phyloP scores from a whole-genome alignment of 495 filamentous ascomycete species.

The Chaetomium tenue region DNA sequence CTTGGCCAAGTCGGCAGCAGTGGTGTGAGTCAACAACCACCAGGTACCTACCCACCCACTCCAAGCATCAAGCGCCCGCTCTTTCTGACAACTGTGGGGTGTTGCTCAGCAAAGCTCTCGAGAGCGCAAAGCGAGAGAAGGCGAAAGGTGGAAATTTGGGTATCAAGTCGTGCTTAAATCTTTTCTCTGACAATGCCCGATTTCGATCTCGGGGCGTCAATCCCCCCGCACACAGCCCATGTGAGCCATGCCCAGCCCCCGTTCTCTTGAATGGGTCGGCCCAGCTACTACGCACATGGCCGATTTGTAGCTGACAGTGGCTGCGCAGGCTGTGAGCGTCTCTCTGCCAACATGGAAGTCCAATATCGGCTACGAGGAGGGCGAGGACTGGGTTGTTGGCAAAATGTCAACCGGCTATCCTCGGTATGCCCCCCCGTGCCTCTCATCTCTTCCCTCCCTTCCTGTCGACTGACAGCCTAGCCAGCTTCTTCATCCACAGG shows the following conservation, averaged over 20 bases:
- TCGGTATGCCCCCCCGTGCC: constrained; percentile 49
- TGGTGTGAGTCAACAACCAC: constrained; percentile 9
- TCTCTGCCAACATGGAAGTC: constrained; percentile 91
- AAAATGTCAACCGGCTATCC: constrained; percentile 93
- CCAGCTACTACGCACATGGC: background rate
- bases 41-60: background rate
- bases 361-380: constrained; percentile 92
- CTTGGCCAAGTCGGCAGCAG: background rate
- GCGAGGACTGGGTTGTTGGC: constrained; percentile 76
- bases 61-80: background rate
- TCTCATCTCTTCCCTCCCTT: background rate
- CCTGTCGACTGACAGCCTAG: constrained; percentile 11
- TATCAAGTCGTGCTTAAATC: background rate
- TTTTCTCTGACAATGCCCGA: constrained; percentile 35
- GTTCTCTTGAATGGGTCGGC: background rate
- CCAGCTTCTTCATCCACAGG: constrained; percentile 89
- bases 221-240: constrained; percentile 60
- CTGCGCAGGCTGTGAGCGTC: constrained; percentile 81
- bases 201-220: constrained; percentile 54
- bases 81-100: background rate
- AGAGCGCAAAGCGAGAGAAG: background rate
- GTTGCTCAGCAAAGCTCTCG: background rate
- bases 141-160: background rate
- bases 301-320: constrained; percentile 22
- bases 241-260: constrained; percentile 41